Evolutionary conservation across 805 yeast genomes (phyloP), one percentile per base, ranked within the genome.

Genomic region (Yarrowia sp.): DNA sequence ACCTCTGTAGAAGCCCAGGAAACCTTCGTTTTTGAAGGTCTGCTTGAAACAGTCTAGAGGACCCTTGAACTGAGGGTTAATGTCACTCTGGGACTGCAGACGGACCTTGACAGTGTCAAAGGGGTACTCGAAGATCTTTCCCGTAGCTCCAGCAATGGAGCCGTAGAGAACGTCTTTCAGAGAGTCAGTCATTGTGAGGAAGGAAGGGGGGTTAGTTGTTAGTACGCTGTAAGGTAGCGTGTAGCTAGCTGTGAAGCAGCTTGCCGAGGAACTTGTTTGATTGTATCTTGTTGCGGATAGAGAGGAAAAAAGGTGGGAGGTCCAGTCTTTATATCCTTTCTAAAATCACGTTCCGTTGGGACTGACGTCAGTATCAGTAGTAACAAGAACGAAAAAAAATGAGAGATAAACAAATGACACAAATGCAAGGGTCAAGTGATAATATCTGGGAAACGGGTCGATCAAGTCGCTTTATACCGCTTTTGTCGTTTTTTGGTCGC

Each of bases 71-170:
- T 75, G 73, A 10, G 83, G 75, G 0, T 83, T 81, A 4, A 77
- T 73, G 35, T 85, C 78, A 8, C 92, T 87, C 71, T 90, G 95
- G 1, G 91, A 84, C 72, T 88, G 93, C 35, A 93, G 79, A 66
- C 97, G 80, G 3, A 92, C 98, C 75, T 92, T 92, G 50, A 92
- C 82, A 0, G 98, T 93, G 71, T 92, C 98, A 69, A 92, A 91
- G 0, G 98, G 98, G 71, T 86, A 92, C 74, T 92, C 98, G 13
- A 92, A 83, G 35, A 88, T 70, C 73, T 92, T 93, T 1, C 96
- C 97, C 4, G 85, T 75, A 65, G 90, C 87, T 14, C 98, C 98
- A 0, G 97, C 84, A 1, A 83, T 69, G 2, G 78, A 75, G 17
- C 78, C 78, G 38, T 73, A 74, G 14, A 69, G 41, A 5, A 75